Base-by-base conservation (phyloP, 345 rosid genomes). In the Hibiscus mutabilis region DNA sequence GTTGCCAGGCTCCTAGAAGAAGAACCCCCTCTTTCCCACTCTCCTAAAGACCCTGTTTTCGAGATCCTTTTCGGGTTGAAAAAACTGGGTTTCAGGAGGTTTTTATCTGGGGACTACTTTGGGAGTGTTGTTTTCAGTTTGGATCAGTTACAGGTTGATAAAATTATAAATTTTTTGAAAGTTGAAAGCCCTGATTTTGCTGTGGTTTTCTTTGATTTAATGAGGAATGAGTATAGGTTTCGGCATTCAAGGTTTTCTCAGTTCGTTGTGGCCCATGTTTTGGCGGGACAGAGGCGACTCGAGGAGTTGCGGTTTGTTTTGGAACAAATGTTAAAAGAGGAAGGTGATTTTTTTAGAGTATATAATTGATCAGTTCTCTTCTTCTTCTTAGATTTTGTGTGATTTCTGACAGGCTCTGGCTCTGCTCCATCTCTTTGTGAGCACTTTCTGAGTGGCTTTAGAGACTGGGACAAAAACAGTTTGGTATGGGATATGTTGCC, bases 401-500 rank as follows among this genome's bases (percentile, higher is more conserved):
- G 82, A 78, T 75, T 84, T 78, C 69, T 79, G 71, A 60, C 83
- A 92, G 97, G 96, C 78, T 76, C 84, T 70, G 91, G 86, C 27
- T 88, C 96, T 24, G 88, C 96, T 60, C 77, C 79, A 75, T 76
- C 47, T 44, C 79, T 92, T 35, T 88, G 90, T 74, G 82, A 92
- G 76, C 60, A 84, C 69, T 85, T 92, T 9, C 71, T 51, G 27
- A 78, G 61, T 64, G 68, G 80, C 81, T 90, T 90, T 71, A 51
- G 65, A n/a, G 72, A 73, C 5, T 87, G 88, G 87, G 83, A 82
- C 4, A 86, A 88, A 6, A 88, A 85, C 22, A 64, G 71, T 16
- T 25, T 81, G 6, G 86, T 92, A 65, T 88, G 96, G 91, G 96
- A 92, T 83, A 76, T 80, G 83, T 49, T 90, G 80, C 83, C 91